Evolutionary conservation across 1,139 yeast genomes (phyloP).

Genomic region (Suhomyces terraborum): DNA sequence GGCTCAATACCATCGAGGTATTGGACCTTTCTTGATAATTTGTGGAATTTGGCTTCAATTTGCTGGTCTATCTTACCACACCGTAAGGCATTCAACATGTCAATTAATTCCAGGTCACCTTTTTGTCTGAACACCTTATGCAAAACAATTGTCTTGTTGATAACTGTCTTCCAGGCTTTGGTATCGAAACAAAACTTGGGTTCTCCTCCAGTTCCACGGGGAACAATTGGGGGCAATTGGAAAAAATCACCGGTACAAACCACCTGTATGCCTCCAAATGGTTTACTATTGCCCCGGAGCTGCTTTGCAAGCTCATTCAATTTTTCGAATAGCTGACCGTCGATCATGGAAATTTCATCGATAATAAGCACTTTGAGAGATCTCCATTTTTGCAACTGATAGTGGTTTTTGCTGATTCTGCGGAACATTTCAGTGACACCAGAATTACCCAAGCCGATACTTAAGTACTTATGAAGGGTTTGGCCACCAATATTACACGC

Average conservation of each 20-base stretch:
- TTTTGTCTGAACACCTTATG: constrained; percentile 72
- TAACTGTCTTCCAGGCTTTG: constrained; percentile 54
- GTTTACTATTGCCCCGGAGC: constrained; percentile 50
- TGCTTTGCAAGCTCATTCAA: constrained; percentile 64
- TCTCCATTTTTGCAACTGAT: constrained; percentile 58
- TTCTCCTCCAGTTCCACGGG: constrained; percentile 27
- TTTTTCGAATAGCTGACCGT: constrained; percentile 71
- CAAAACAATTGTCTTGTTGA: constrained; percentile 57
- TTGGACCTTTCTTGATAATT: constrained; percentile 52
- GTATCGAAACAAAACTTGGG: constrained; percentile 60
- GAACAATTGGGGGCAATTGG: constrained; percentile 83
- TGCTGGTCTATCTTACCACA: constrained; percentile 57
- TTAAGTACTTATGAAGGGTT: constrained; percentile 76
- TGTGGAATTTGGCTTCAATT: constrained; percentile 46
- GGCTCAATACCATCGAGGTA: constrained; percentile 80
- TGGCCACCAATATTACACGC: constrained; percentile 86
- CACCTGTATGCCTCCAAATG: constrained; percentile 90
- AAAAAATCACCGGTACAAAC: constrained; percentile 88
- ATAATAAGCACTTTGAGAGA: constrained; percentile 64
- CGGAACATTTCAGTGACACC: constrained; percentile 44
- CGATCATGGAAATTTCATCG: constrained; percentile 91
- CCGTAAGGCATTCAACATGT: constrained; percentile 75
- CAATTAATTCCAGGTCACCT: constrained; percentile 66
- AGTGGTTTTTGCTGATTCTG: constrained; percentile 48
- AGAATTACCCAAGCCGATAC: constrained; percentile 72